A percentile compares a stretch with the other conserved stretches of the same genome.
Evolutionary conservation across 2,329 filamentous ascomycete species (phyloP).

Genomic region (Dothistroma septosporum): DNA sequence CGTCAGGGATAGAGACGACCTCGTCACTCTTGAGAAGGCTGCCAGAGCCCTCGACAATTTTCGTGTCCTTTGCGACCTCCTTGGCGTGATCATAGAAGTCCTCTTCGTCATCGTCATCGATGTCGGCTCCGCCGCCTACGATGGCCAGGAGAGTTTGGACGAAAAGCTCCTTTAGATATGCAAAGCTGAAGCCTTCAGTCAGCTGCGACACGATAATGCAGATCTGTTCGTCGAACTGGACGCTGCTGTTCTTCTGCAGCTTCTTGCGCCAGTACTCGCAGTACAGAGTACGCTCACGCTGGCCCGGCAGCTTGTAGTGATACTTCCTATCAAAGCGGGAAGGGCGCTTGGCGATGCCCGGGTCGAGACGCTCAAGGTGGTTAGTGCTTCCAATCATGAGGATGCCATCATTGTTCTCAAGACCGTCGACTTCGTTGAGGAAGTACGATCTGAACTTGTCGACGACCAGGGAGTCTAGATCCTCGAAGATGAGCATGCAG

Average conservation of each 20-base stretch:
- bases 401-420: conserved; percentile 66
- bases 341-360: conserved; percentile 60
- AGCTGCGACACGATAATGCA: conserved; percentile 52
- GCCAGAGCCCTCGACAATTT: conserved; percentile 8
- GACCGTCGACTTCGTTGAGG: conserved; percentile 66
- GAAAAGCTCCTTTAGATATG: conserved; percentile 66
- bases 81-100: conserved; percentile 11
- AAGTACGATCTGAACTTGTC: conserved; percentile 62
- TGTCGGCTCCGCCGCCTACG: conserved; percentile 24
- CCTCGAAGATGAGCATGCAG: conserved; percentile 68
- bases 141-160: conserved; percentile 59
- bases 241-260: conserved; percentile 51
- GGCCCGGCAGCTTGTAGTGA: conserved; percentile 49
- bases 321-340: conserved; percentile 65
- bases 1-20: conserved; percentile 1
- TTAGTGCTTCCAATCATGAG: conserved; percentile 50
- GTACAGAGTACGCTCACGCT: conserved; percentile 56
- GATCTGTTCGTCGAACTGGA: conserved; percentile 42
- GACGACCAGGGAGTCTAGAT: conserved; percentile 63
- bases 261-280: conserved; percentile 61
- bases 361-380: conserved; percentile 60
- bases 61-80: conserved; percentile 14
- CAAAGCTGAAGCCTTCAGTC: conserved; percentile 61
- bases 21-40: conserved; percentile 11
- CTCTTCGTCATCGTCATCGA: conserved; percentile 19